Conservation (phyloP, 441 rosid genomes). For the Gossypium davidsonii region DNA sequence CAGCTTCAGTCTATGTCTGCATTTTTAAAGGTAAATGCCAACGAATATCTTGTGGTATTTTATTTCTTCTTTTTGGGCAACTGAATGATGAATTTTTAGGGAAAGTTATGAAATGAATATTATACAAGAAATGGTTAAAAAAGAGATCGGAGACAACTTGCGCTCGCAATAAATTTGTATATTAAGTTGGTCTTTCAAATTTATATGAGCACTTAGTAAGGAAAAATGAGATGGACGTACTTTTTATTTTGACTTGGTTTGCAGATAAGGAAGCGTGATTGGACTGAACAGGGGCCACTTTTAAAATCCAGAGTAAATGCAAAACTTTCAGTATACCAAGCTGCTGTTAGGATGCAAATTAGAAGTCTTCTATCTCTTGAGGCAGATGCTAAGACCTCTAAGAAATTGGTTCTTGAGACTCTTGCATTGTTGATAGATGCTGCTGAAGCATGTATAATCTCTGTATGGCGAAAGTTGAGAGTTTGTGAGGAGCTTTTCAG, state of each 20-base stretch:
- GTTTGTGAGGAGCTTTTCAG: constrained; percentile 80
- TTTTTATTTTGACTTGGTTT: constrained; percentile 15
- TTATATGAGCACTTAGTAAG: not conserved
- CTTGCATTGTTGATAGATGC: constrained; percentile 76
- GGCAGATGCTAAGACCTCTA: constrained; percentile 76
- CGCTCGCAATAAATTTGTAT: not conserved
- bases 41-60: constrained; percentile 6
- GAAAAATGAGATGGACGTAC: not conserved
- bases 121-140: not conserved
- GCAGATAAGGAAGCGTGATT: constrained; percentile 93
- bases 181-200: constrained; percentile 9
- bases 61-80: not conserved
- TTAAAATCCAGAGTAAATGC: constrained; percentile 77
- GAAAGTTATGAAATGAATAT: not conserved
- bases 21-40: constrained; percentile 70
- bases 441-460: constrained; percentile 85
- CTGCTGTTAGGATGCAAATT: constrained; percentile 74
- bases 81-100: constrained; percentile 5
- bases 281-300: constrained; percentile 80
- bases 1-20: constrained; percentile 85
- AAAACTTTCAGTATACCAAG: constrained; percentile 77
- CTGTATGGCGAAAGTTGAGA: constrained; percentile 92
- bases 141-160: not conserved
- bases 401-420: constrained; percentile 84
- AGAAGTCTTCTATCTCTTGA: constrained; percentile 71